Conservation (phyloP, 2,329 filamentous ascomycete genomes). For the Colletotrichum sp. region DNA sequence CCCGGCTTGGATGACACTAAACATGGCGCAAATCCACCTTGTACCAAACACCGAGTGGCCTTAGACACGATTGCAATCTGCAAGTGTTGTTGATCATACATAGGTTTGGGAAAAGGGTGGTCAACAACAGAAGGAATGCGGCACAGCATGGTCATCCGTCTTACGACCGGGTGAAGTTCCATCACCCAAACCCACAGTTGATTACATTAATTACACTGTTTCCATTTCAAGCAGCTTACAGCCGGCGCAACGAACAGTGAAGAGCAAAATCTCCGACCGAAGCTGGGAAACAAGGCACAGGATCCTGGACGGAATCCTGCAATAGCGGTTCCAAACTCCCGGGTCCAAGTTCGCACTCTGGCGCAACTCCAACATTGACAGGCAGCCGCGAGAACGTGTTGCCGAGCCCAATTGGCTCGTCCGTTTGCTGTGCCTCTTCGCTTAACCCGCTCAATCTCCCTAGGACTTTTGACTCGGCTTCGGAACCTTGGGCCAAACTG, state of each 20-base stretch:
- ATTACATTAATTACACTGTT: not conserved
- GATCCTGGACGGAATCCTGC: not conserved
- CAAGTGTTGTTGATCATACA: not conserved
- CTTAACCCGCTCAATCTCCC: not conserved
- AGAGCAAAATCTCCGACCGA: slow-evolving; percentile 11
- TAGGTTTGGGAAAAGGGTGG: not conserved
- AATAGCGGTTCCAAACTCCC: slow-evolving; percentile 11
- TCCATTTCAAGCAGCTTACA: not conserved
- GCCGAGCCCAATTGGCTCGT: not conserved
- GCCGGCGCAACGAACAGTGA: not conserved
- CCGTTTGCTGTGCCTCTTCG: not conserved
- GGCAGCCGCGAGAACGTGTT: not conserved
- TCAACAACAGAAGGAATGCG: not conserved
- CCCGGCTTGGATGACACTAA: not conserved
- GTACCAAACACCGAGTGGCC: not conserved
- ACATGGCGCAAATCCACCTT: not conserved
- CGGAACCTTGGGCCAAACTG: not conserved
- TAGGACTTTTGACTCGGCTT: not conserved
- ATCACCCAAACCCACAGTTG: not conserved
- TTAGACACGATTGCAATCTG: not conserved
- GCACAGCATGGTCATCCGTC: not conserved
- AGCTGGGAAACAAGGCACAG: not conserved
- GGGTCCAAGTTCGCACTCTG: not conserved
- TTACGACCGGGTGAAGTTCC: not conserved
- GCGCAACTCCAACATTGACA: not conserved